Conservation (phyloP, 768 basidiomycete genomes). For the Antrodiella citrinella region DNA sequence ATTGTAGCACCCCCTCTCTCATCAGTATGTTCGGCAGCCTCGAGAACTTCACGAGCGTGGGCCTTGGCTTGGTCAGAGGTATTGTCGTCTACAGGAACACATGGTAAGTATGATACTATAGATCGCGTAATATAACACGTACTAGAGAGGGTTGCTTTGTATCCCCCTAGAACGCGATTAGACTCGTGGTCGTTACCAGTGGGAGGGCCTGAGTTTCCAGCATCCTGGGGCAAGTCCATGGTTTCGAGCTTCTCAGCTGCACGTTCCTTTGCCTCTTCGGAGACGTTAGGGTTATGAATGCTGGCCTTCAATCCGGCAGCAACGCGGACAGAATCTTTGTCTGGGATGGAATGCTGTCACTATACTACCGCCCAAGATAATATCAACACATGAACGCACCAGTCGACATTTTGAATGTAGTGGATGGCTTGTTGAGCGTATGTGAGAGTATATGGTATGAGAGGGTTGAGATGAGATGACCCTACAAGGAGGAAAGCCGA, state of each 20-base stretch:
- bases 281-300: slow-evolving; percentile 49
- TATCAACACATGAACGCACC: background rate
- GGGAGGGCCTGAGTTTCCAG: too few relatives aligned
- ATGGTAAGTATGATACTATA: too few relatives aligned
- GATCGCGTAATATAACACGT: slow-evolving; percentile 5
- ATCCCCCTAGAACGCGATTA: slow-evolving; percentile 32
- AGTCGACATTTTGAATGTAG: background rate
- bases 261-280: slow-evolving; percentile 42
- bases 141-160: slow-evolving; percentile 44
- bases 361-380: background rate
- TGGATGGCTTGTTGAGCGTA: background rate
- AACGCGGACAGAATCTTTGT: slow-evolving; percentile 38
- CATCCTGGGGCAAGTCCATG: slow-evolving; percentile 19
- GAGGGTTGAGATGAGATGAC: background rate
- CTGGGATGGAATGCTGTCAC: background rate
- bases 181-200: slow-evolving; percentile 10
- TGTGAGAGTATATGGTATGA: background rate
- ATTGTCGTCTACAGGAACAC: slow-evolving; percentile 9
- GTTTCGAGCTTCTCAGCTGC: slow-evolving; percentile 39
- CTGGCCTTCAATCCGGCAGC: slow-evolving; percentile 52
- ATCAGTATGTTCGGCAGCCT: slow-evolving; percentile 31
- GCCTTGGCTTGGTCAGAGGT: slow-evolving; percentile 42
- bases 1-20: slow-evolving; percentile 24
- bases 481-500: background rate
- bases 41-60: slow-evolving; percentile 46